Conservation (phyloP, 306 rosid genomes). For the Mimosa bimucronata region DNA sequence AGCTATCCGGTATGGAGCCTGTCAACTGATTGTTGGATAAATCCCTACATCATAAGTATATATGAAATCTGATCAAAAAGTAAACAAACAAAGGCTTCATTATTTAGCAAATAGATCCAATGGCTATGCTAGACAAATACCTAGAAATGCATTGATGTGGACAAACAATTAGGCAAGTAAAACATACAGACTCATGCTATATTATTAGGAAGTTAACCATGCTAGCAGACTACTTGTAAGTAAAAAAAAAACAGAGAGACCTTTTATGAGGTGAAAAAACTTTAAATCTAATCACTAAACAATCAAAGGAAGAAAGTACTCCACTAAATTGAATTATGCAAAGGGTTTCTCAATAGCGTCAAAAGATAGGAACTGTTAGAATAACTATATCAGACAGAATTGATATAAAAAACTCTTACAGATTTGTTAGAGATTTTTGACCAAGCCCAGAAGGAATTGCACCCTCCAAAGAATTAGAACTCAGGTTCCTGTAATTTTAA, state of each 20-base stretch:
- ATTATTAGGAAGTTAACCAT: not conserved
- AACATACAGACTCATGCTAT: not conserved
- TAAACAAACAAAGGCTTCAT: slow-evolving; percentile 12
- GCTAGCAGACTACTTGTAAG: not conserved
- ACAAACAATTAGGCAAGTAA: slow-evolving; percentile 22
- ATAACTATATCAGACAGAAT: slow-evolving; percentile 24
- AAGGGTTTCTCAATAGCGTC: slow-evolving; percentile 24
- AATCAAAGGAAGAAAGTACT: slow-evolving; percentile 8
- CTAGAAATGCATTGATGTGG: not conserved
- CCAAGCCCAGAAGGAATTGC: slow-evolving; percentile 72
- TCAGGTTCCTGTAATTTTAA: slow-evolving; percentile 70
- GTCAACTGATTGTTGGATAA: slow-evolving; percentile 76
- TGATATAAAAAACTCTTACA: slow-evolving; percentile 62
- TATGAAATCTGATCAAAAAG: slow-evolving; percentile 19
- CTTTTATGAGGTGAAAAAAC: slow-evolving; percentile 2
- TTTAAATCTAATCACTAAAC: not conserved
- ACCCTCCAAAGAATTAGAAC: slow-evolving; percentile 80
- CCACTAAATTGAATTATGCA: not conserved
- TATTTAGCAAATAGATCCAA: not conserved
- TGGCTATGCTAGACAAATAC: not conserved
- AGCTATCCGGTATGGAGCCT: slow-evolving; percentile 81
- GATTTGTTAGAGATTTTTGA: slow-evolving; percentile 64
- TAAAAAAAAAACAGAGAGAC: slow-evolving; percentile 6
- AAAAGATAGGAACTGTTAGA: slow-evolving; percentile 1
- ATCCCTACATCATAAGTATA: slow-evolving; percentile 64